Evolutionary conservation across 140 eudicot genomes (phyloP), one percentile per base, ranked within the genome.

Genomic region (Flaveria floridana): DNA sequence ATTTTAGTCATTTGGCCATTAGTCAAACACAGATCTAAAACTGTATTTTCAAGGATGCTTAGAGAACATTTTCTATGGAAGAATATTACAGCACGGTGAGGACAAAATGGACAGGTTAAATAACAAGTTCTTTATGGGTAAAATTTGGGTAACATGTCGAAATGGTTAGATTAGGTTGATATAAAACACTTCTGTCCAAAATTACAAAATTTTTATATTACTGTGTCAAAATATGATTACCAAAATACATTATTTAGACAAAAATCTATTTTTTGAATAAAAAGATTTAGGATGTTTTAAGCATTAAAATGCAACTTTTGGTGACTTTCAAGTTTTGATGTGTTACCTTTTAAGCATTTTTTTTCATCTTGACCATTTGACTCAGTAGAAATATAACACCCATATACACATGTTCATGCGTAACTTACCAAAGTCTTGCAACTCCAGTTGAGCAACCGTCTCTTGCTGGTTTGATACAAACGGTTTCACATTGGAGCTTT

Each of bases 381-480:
- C 42, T 16, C 52, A 8, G 53, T 16, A 53, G 42, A 25, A 7
- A 52, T 4, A 18, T 47, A 18, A 37, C 39, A 41, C 57, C 16
- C 34, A 42, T 56, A 68, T 56, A 13, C 72, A 70, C 30, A 13
- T 25, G 58, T 30, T 13, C 10, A 48, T 26, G 58, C 46, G 21
- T 53, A 6, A 70, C 83, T 52, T 80, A 91, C 97, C 95, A 80
- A 57, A 91, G 82, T 84, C 96, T 85, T 56, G 96, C 97, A 26
- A 91, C 97, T 83, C 97, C 97, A 39, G 97, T 91, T 18, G 96
- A 91, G 73, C 97, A 91, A 46, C 97, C 97, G 63, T 91, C 97
- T 79, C 96, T 84, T 58, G 96, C 89, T 76, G 97, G 97, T 84
- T 92, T 89, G 71, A 89, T 78, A 70, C 97, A 92, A 66, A 92